A percentile compares a stretch with the other conserved stretches of the same genome.
Conservation (phyloP, 2,329 filamentous ascomycete species). For the Microdochium trichocladiopsis region DNA sequence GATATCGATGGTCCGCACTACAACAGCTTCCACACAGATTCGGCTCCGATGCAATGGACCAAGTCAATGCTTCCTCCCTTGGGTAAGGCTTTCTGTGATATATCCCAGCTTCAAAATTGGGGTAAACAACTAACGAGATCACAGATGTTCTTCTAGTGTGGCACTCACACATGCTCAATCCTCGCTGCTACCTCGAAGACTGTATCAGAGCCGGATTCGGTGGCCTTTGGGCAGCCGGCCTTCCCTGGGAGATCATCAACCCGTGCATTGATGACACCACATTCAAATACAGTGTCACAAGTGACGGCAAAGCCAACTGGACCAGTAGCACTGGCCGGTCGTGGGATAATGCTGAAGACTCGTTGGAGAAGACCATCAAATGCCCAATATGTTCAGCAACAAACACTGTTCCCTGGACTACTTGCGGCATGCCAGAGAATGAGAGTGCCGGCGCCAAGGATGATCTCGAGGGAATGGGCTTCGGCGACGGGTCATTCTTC, state of each 20-base stretch:
- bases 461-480: conserved; percentile 44
- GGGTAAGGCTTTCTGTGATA: conserved; percentile 32
- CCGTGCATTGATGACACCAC: conserved; percentile 44
- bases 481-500: conserved; percentile 50
- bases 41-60: conserved; percentile 24
- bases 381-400: conserved; percentile 47
- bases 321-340: conserved; percentile 33
- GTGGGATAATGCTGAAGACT: conserved; percentile 56
- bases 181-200: conserved; percentile 67
- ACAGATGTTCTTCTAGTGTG: conserved; percentile 71
- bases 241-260: conserved; percentile 60
- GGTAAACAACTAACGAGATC: conserved; percentile 12
- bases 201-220: conserved; percentile 50
- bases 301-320: conserved; percentile 39
- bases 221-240: conserved; percentile 51
- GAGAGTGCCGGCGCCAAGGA: conserved; percentile 21
- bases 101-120: conserved; percentile 2
- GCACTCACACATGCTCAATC: conserved; percentile 75
- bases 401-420: conserved; percentile 53
- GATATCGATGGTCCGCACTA: conserved; percentile 16
- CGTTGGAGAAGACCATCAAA: conserved; percentile 33
- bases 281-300: conserved; percentile 47
- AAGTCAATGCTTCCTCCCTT: conserved; percentile 46
- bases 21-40: conserved; percentile 21
- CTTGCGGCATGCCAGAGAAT: conserved; percentile 28